These are phyloP conservation scores for Cynara cardunculus DNA, from an alignment of 129 eudicot species.

Conservation along the genomic window DNA sequence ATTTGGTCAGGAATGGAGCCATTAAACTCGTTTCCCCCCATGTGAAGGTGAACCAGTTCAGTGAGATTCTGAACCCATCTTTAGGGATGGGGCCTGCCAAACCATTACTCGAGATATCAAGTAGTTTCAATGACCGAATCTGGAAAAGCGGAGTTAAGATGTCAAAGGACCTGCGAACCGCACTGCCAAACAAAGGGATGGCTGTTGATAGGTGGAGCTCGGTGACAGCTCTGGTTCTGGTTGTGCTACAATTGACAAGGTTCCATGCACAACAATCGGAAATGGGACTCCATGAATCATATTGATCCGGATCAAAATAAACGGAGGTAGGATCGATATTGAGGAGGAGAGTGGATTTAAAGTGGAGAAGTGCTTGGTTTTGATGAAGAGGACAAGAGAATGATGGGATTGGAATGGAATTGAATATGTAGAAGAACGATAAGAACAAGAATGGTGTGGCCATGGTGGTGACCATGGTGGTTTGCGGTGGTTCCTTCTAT, in stretches of 20 bases:
- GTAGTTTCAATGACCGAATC: conserved; percentile 18
- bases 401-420: not conserved
- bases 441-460: not conserved
- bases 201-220: conserved; percentile 16
- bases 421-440: no score
- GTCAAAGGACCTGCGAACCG: not conserved
- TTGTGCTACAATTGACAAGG: conserved; percentile 13
- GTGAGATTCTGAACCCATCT: conserved; percentile 33
- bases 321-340: no score
- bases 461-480: not conserved
- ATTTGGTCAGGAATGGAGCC: conserved; percentile 38
- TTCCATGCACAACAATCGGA: conserved; percentile 28
- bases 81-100: conserved; percentile 21
- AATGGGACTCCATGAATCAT: not conserved
- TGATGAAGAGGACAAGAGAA: not conserved
- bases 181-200: not conserved
- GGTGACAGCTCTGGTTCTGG: not conserved
- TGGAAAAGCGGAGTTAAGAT: conserved; percentile 38
- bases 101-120: conserved; percentile 28
- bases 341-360: not conserved
- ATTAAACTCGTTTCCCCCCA: conserved; percentile 19
- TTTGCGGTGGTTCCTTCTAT: no score
- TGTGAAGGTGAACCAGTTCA: conserved; percentile 35
- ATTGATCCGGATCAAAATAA: no score
- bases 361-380: not conserved